phyloP scores from a whole-genome alignment of 2,329 filamentous ascomycete genomes.

The Colletotrichum eremochloae region DNA sequence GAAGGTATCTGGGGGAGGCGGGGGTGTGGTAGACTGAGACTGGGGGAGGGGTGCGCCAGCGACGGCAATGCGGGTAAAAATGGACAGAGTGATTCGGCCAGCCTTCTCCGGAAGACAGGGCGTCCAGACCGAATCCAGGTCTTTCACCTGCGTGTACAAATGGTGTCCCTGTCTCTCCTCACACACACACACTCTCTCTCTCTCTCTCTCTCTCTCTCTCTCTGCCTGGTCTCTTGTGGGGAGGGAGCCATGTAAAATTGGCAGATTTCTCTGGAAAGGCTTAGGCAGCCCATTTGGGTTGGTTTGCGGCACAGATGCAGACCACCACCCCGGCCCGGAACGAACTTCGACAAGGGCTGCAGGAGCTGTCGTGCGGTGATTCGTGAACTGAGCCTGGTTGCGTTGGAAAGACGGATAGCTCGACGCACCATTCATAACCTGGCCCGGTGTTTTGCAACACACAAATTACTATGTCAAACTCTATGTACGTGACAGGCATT shows the following conservation, averaged over 20 bases:
- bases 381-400: conserved; percentile 19
- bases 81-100: conserved; percentile 41
- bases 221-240: conserved; percentile 26
- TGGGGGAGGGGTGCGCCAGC: conserved; percentile 26
- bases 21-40: conserved; percentile 41
- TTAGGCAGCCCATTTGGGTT: conserved; percentile 14
- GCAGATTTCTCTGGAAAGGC: conserved; percentile 23
- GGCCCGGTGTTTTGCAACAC: conserved; percentile 1
- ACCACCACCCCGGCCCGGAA: conserved; percentile 27
- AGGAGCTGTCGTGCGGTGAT: conserved; percentile 12
- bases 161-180: neutral
- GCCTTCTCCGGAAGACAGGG: conserved; percentile 13
- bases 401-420: neutral
- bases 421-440: conserved; percentile 8
- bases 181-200: too few species aligned
- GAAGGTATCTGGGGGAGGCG: conserved; percentile 28
- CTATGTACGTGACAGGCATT: conserved; percentile 25
- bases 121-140: conserved; percentile 13
- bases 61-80: conserved; percentile 42
- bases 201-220: neutral
- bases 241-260: conserved; percentile 16
- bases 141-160: conserved; percentile 13
- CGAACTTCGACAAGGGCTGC: conserved; percentile 11
- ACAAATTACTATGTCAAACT: conserved; percentile 8
- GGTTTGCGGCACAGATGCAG: conserved; percentile 27